phyloP scores from a whole-genome alignment of 176 grass and related monocot genomes.

The Zoysia japonica region DNA sequence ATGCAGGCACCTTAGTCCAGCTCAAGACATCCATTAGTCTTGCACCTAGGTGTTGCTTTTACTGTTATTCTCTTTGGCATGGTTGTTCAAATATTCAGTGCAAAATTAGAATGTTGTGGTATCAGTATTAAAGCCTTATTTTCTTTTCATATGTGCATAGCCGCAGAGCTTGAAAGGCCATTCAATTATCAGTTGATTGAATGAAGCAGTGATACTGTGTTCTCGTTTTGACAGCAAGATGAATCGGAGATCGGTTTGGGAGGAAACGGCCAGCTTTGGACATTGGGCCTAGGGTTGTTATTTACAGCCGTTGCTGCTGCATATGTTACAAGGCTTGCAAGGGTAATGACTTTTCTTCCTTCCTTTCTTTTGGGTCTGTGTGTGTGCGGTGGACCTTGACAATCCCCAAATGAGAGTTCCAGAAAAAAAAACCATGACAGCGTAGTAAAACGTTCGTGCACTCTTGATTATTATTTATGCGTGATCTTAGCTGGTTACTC shows the following conservation, averaged over 20 bases:
- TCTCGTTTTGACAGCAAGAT: constrained; percentile 75
- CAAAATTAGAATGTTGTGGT: background rate
- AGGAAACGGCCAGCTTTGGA: constrained; percentile 78
- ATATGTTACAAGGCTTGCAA: constrained; percentile 92
- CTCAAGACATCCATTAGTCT: background rate
- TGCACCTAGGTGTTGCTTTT: background rate
- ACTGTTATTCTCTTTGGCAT: background rate
- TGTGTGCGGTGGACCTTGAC: background rate
- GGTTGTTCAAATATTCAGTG: constrained; percentile 5
- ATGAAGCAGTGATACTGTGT: constrained; percentile 4
- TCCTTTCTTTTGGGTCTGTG: background rate
- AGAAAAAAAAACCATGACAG: background rate
- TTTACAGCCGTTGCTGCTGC: constrained; percentile 83
- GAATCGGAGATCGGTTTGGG: constrained; percentile 82
- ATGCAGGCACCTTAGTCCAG: constrained; percentile 4
- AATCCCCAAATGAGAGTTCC: background rate
- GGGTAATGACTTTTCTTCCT: constrained; percentile 47
- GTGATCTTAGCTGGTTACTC: background rate
- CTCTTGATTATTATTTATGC: background rate
- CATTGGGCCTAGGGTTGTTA: constrained; percentile 71
- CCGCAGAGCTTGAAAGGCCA: background rate
- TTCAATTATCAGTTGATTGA: background rate
- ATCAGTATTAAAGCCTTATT: background rate
- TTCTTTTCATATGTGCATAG: constrained; percentile 10
- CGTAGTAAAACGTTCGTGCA: background rate